Conservation (phyloP, 257 asterid species). For the Dorcoceras hygrometricum region DNA sequence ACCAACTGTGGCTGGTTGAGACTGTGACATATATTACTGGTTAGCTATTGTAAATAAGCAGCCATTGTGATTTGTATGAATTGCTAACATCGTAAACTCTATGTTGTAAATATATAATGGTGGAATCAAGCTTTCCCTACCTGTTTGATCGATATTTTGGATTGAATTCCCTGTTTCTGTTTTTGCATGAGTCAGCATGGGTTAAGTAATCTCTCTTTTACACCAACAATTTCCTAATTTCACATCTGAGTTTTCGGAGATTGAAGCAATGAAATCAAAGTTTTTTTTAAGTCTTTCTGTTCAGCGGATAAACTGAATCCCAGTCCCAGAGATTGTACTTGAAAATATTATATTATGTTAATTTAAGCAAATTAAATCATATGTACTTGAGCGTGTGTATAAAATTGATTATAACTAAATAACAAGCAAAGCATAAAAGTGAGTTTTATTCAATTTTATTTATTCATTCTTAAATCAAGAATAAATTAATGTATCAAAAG, state of each 20-base stretch:
- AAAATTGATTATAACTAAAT: neutral
- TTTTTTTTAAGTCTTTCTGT: no score
- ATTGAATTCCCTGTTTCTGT: neutral
- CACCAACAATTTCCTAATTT: no score
- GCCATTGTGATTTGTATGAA: slow-evolving; percentile 28
- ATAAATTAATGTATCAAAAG: no score
- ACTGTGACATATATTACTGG: slow-evolving; percentile 25
- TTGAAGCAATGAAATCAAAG: no score
- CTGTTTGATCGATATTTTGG: neutral
- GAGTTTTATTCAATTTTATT: neutral
- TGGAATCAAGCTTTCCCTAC: neutral
- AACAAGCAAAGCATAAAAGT: no score
- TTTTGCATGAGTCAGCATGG: neutral
- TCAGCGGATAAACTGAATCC: neutral
- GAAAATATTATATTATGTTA: no score
- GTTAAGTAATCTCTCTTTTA: no score
- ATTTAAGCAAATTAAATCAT: neutral
- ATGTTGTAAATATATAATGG: slow-evolving; percentile 34
- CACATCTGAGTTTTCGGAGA: neutral
- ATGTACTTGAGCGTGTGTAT: neutral
- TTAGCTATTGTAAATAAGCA: slow-evolving; percentile 32
- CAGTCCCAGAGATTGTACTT: no score
- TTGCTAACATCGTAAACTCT: slow-evolving; percentile 22
- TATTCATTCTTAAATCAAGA: neutral
- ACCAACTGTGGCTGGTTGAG: slow-evolving; percentile 20